These are phyloP conservation scores for Thielaviopsis punctulata DNA, from an alignment of 2,329 filamentous ascomycete species.

Conservation along the genomic window DNA sequence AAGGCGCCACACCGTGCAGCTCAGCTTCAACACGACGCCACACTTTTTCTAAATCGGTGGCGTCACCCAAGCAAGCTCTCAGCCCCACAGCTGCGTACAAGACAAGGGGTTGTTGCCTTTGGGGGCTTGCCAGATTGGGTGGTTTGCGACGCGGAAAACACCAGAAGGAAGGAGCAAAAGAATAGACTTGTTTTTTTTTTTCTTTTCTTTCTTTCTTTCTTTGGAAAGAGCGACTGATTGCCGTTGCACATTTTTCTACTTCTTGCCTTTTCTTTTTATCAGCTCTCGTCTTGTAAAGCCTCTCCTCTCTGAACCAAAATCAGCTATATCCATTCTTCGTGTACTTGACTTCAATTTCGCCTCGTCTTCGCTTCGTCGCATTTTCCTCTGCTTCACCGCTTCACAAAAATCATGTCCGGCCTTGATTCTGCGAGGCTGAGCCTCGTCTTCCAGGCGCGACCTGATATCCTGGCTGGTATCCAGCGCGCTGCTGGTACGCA, in stretches of 20 bases:
- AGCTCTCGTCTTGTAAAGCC: background rate
- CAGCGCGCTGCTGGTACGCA: constrained; percentile 32
- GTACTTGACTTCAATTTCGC: background rate
- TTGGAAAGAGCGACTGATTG: background rate
- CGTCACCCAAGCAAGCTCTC: background rate
- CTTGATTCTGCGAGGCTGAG: constrained; percentile 34
- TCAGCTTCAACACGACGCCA: no score
- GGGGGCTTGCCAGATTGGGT: background rate
- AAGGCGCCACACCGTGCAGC: background rate
- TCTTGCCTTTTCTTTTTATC: background rate
- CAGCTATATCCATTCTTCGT: background rate
- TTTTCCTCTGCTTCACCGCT: background rate
- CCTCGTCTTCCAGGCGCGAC: constrained; percentile 35
- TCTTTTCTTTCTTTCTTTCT: no score
- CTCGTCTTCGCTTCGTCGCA: background rate
- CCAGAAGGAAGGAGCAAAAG: background rate
- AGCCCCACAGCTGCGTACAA: background rate
- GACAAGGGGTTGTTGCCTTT: background rate
- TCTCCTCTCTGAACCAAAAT: no score
- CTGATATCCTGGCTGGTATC: constrained; percentile 38
- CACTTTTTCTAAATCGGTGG: no score
- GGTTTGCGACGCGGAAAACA: background rate
- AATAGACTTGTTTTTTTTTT: background rate
- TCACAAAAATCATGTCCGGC: constrained; percentile 22
- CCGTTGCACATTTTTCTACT: background rate